Base-by-base conservation (phyloP, 305 asterid species). In the Ilex paraguariensis region DNA sequence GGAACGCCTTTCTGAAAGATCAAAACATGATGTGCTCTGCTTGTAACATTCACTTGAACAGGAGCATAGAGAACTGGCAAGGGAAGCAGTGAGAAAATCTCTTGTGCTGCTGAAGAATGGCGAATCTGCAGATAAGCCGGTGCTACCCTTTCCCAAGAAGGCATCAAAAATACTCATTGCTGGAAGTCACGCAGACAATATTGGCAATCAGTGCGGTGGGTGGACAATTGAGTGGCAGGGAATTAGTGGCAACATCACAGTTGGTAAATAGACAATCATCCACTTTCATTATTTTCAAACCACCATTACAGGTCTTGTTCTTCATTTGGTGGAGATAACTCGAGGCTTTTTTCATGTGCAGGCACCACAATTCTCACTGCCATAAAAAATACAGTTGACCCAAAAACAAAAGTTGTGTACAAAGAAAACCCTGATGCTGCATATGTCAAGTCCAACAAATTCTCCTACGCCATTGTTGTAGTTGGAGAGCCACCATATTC, bases 171-270 rank as follows among this genome's bases (percentile, higher is more conserved):
- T 82, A 13, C 82, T 82, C 13, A 80, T 79, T 11, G 83, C 75
- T 0, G 88, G 88, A 39, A 74, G 81, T 3, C 88, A 82, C 21
- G 88, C 88, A 1, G 32, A 82, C 66, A 50, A 82, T 61, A 67
- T 82, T 5, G 85, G 88, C 15, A 60, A 72, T 61, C 88, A 82
- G n/a, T 82, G 88, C 56, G 88, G 88, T 7, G 88, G 88, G n/a
- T 82, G 87, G 84, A 79, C 84, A 0, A 78, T 82, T 40, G 52
- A 73, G 3, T 82, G 87, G 87, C 87, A 79, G 11, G 87, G 87
- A 31, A 60, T 66, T 57, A 63, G 64, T 15, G 84, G 84, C 67
- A 76, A 82, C 42, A 73, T 76, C 53, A 82, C 90, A 50, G 52
- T 21, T 12, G 85, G 80, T 82, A 72, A 48, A 17, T n/a, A 21